phyloP scores from a whole-genome alignment of 371 early-diverging fungal genomes.

The Mortierella sp. region DNA sequence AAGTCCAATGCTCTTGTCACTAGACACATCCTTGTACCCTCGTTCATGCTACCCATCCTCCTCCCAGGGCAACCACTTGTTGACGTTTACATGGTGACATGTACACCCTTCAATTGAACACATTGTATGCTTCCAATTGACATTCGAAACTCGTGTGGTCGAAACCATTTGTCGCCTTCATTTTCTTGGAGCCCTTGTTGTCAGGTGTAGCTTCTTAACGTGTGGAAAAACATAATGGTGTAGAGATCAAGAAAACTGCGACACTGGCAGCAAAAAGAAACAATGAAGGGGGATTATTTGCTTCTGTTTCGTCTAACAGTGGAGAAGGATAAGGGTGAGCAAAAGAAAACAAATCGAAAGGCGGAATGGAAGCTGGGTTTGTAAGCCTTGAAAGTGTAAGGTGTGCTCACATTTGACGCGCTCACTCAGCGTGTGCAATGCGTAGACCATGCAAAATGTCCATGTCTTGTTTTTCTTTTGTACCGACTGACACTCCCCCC shows the following conservation, averaged over 20 bases:
- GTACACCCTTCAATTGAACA: neutral
- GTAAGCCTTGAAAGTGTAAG: neutral
- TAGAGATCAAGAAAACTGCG: neutral
- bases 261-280: no score
- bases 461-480: neutral
- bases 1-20: neutral
- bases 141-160: neutral
- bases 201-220: neutral
- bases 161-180: neutral
- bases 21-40: neutral
- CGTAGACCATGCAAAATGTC: neutral
- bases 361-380: neutral
- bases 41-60: neutral
- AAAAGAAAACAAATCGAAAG: neutral
- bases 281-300: no score
- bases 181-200: neutral
- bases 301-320: no score
- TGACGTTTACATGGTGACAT: neutral
- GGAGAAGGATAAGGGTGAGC: neutral
- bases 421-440: neutral
- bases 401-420: neutral
- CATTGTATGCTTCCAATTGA: neutral
- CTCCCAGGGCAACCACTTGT: neutral
- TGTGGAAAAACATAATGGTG: neutral
- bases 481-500: neutral